Percentiles rank a stretch among this genome's conserved stretches.
Conservation (phyloP, 768 basidiomycete genomes). For the Cubamyces sp. region DNA sequence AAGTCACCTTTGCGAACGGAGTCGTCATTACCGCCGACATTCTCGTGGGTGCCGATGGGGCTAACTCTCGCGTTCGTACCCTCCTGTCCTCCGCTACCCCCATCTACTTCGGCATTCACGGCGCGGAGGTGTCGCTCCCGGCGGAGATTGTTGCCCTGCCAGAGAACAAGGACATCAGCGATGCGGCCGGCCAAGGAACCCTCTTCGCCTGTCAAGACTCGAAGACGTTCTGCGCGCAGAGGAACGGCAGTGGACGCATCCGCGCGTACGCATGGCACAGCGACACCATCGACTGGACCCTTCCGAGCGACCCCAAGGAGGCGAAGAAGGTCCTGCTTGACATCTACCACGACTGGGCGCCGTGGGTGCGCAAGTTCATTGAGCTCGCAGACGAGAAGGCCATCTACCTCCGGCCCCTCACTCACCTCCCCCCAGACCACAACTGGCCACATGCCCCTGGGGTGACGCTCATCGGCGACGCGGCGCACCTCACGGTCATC, state of each 20-base stretch:
- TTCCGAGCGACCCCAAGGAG: slow-evolving; percentile 9
- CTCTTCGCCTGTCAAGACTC: slow-evolving; percentile 34
- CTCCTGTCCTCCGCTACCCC: slow-evolving; percentile 38
- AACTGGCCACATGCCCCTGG: slow-evolving; percentile 14
- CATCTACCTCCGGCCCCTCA: slow-evolving; percentile 17
- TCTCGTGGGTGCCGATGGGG: slow-evolving; percentile 45
- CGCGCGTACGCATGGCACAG: slow-evolving; percentile 21
- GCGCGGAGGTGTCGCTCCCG: slow-evolving; percentile 29
- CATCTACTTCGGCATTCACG: slow-evolving; percentile 38
- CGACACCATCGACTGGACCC: slow-evolving; percentile 13
- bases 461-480: slow-evolving; percentile 32
- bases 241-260: slow-evolving; percentile 34
- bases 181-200: slow-evolving; percentile 36
- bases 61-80: slow-evolving; percentile 43
- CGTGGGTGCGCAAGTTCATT: slow-evolving; percentile 19
- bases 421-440: slow-evolving; percentile 18
- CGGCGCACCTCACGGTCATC: slow-evolving; percentile 44
- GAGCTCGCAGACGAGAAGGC: slow-evolving; percentile 3
- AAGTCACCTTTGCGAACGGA: slow-evolving; percentile 11
- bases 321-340: slow-evolving; percentile 16
- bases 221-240: slow-evolving; percentile 37
- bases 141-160: slow-evolving; percentile 17
- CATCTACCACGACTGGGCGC: slow-evolving; percentile 16
- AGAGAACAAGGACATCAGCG: background rate
- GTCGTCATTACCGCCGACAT: slow-evolving; percentile 21